Base-by-base conservation (phyloP, 352 stramenopile genomes). In the Phytophthora uliginosa region DNA sequence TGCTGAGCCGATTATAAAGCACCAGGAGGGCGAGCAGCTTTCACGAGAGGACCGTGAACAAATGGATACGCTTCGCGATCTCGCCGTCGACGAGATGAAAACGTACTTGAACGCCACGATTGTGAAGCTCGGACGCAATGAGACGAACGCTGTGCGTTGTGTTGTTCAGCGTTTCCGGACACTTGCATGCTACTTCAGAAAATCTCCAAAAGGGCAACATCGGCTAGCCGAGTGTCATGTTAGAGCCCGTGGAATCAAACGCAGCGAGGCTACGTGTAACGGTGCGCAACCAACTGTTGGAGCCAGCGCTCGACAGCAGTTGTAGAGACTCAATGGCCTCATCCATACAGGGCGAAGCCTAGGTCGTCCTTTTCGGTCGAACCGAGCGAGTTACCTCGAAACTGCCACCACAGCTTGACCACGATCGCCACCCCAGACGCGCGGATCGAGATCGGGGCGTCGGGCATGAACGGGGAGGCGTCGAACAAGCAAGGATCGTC, bases 131-230 rank as follows among this genome's bases (percentile, higher is more conserved):
- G 20, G 50, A 12, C 52, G 53, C 0, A 61, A 62, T 50, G 50
- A 74, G 12, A 15, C 57, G 6, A 48, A 57, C n/a, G 31, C 47
- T 2, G 59, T 66, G 26, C 54, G 59, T 7, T n/a, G 12, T 12
- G 12, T 70, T 64, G 38, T 70, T 12, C 67, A 70, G 17, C 53
- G 7, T 18, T 74, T 70, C 36, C 67, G 55, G 0, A 69, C 67
- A 15, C 34, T 69, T 17, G 60, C 67, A 13, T 20, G 10, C 1
- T 70, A 74, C 40, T 74, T 74, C 12, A 42, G 60, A 53, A 74
- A 70, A 17, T 70, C 67, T 2, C 54, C 54, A 4, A 74, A 74
- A 28, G 67, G 42, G 1, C 28, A 67, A 10, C 42, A 66, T 50
- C 56, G 64, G 12, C 57, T 66, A 17, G 24, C 1, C 3, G 31